phyloP scores from a whole-genome alignment of 257 asterid species.

The Salvia miltiorrhiza region DNA sequence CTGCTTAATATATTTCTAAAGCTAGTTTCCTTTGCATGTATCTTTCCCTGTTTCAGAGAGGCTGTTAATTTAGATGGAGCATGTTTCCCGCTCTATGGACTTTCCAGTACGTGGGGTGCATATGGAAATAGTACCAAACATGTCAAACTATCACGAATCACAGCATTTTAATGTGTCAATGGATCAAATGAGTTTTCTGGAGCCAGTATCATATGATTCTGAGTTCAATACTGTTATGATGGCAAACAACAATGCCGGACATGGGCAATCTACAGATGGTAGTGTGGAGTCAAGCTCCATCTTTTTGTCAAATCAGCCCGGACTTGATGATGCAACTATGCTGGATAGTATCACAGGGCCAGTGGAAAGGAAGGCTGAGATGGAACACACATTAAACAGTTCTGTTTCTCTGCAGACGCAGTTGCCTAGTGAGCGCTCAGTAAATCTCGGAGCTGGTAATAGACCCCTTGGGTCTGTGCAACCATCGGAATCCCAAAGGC shows the following conservation, averaged over 20 bases:
- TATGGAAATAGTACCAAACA: constrained; percentile 29
- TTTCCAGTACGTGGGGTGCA: constrained; percentile 44
- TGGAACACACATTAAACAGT: constrained; percentile 27
- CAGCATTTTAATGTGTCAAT: constrained; percentile 30
- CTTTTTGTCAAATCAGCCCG: constrained; percentile 30
- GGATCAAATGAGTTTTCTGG: constrained; percentile 28
- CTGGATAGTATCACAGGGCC: constrained; percentile 33
- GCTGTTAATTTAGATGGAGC: constrained; percentile 56
- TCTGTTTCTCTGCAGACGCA: constrained; percentile 36
- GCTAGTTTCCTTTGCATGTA: too few species aligned
- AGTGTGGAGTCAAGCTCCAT: constrained; percentile 27
- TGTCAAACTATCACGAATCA: constrained; percentile 28
- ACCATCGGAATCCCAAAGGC: constrained; percentile 32
- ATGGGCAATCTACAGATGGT: constrained; percentile 24
- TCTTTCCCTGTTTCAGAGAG: constrained; percentile 31
- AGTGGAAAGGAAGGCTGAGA: constrained; percentile 70
- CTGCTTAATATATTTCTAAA: too few species aligned
- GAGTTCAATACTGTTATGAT: constrained; percentile 24
- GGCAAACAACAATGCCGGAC: constrained; percentile 23
- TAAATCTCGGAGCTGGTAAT: constrained; percentile 30
- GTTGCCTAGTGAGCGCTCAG: constrained; percentile 43
- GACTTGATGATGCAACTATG: constrained; percentile 19
- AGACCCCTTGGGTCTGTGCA: constrained; percentile 30
- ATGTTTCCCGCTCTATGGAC: constrained; percentile 39
- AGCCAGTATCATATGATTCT: constrained; percentile 30